Percentiles rank a stretch among this genome's conserved stretches.
Evolutionary conservation across 2,329 filamentous ascomycete species (phyloP).

Genomic region (Helminthosporium solani): DNA sequence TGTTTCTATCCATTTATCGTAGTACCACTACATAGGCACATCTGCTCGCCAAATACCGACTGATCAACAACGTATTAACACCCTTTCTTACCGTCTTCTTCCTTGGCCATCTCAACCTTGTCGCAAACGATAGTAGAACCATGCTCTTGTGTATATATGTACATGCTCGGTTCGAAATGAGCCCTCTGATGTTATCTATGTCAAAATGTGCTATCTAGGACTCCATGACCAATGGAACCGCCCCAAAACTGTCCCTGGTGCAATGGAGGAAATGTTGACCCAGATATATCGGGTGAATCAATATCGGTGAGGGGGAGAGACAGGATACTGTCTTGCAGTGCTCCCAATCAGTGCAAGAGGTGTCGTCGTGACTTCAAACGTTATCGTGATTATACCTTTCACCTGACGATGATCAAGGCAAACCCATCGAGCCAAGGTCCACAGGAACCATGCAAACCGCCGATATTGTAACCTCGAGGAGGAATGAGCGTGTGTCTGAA

Average conservation of each 20-base stretch:
- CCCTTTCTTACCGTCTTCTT: neutral
- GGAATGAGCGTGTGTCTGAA: slow-evolving; percentile 81
- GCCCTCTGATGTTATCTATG: neutral
- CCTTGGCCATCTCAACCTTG: too few species aligned
- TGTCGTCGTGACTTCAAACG: neutral
- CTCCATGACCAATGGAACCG: neutral
- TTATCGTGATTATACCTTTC: slow-evolving; percentile 27
- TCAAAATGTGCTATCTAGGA: neutral
- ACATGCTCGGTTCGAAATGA: too few species aligned
- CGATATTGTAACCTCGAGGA: slow-evolving; percentile 83
- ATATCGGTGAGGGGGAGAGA: neutral
- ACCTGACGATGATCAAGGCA: slow-evolving; percentile 74
- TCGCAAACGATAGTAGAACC: neutral
- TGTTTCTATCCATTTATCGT: slow-evolving; percentile 2
- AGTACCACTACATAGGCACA: slow-evolving; percentile 10
- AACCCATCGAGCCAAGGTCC: slow-evolving; percentile 83
- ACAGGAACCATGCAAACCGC: slow-evolving; percentile 81
- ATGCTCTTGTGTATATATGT: neutral
- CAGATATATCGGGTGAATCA: neutral
- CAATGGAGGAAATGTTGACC: neutral
- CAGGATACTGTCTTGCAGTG: neutral
- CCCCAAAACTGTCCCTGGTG: neutral
- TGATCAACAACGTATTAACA: neutral
- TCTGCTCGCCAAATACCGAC: neutral
- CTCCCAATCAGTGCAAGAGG: neutral